Evolutionary conservation across 441 rosid species (phyloP), one percentile per base, ranked within the genome.

Genomic region (Theobroma grandiflorum): DNA sequence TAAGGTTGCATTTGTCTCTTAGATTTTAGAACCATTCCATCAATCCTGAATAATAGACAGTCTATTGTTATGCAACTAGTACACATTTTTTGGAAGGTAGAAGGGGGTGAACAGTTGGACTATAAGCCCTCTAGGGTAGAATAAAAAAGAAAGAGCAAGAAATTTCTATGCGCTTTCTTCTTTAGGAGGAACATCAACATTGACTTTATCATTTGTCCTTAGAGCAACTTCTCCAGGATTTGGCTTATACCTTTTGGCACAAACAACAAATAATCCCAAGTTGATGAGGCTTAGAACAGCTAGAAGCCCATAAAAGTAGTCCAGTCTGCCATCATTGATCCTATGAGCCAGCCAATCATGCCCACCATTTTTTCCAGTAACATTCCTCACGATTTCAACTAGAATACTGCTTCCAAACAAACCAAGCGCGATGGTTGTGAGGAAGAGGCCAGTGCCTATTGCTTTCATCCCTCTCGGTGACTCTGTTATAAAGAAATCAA

Each of bases 391-490:
- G 9, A 64, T 57, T 14, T 37, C 57, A 18, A 72, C 84, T 11
- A 65, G 15, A 22, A 53, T 53, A 31, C 55, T 72, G 74, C 75
- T 72, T 45, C 9, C 16, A 8, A 63, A 72, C 8, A 77, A 31
- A 6, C 78, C 75, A 14, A 81, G 16, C 4, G 78, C 66, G 1
- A 57, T 4, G 4, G 76, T 82, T 38, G 78, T 57, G 38, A 91
- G 93, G 86, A 88, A 91, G 38, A 90, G 92, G 9, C 92, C 92
- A 0, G 91, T 91, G 83, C 93, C 88, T 84, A 91, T 89, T 0
- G 91, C 89, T 74, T 80, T 80, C 79, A 59, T 80, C 73, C 72
- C 72, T 75, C 35, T 49, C 0, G 72, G 76, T 33, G 80, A 75
- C 15, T 80, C 22, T n/a, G 79, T 58, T 75, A 74, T 58, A 63